Base-by-base conservation (phyloP, 257 asterid species). In the Linderniella brevidens region DNA sequence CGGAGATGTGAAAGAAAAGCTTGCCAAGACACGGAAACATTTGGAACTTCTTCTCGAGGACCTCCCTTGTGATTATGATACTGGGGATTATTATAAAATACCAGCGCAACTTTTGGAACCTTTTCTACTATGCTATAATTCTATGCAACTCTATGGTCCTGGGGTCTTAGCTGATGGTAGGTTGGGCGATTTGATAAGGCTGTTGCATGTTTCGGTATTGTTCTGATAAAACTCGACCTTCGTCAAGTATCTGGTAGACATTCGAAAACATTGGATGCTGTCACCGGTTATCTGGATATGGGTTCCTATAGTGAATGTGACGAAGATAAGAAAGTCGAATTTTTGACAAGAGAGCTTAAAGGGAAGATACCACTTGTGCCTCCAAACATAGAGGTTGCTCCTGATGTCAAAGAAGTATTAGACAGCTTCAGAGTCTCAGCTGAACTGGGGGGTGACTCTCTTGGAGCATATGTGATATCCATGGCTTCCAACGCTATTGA, bases 221-320 rank as follows among this genome's bases (percentile, higher is more conserved):
- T 76, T 46, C 64, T 84, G 48, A 80, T 88, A 94, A 84, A 88
- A 78, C 95, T 88, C 41, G 95, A 88, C 71, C 92, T 88, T 58
- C 95, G 98, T 53, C 97, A 84, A 95, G 98, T 84, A 88, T 88
- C 98, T 62, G 80, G 69, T 38, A 70, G 93, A 62, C 98, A 88
- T 63, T 71, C 92, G 12, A 95, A 88, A 56, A 70, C 94, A 14
- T 84, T 88, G 11, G 95, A 84, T 67, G 98, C 98, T 39, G 78
- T 88, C 59, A 88, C 98, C 40, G 57, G 54, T 29, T 88, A 73
- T 66, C 68, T 88, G 60, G 98, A 78, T 66, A 80, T 84, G 80
- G 98, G 95, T 36, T 68, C 85, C 51, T 88, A 88, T 43, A 84
- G 94, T 55, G 92, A 84, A 62, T 88, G 98, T 95, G 85, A 80